Percentiles rank a stretch among this genome's conserved stretches.
These are phyloP conservation scores for Malus domestica DNA, from an alignment of 306 rosid genomes.

Conservation along the genomic window DNA sequence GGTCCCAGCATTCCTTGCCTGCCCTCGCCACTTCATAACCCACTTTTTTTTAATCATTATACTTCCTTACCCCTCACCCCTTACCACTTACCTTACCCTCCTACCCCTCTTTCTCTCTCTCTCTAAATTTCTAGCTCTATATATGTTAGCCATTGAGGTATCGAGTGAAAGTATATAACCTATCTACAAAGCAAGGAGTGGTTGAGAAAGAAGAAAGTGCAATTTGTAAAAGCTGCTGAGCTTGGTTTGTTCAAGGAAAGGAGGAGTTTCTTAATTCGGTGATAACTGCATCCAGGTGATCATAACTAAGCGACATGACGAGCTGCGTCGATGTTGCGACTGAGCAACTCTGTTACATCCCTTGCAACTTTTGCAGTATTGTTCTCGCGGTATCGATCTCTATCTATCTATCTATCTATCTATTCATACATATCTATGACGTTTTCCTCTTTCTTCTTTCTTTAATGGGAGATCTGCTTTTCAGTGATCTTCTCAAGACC, in stretches of 20 bases:
- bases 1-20: constrained; percentile 63
- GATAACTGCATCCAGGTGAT: background rate
- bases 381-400: constrained; percentile 77
- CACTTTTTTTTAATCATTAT: background rate
- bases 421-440: background rate
- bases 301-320: constrained; percentile 44
- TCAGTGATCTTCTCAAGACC: constrained; percentile 4
- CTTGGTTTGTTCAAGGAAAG: background rate
- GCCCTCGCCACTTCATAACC: constrained; percentile 43
- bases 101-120: constrained; percentile 28
- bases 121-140: constrained; percentile 23
- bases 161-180: constrained; percentile 39
- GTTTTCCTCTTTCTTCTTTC: background rate
- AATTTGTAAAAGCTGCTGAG: background rate
- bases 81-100: background rate
- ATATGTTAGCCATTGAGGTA: constrained; percentile 34
- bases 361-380: constrained; percentile 97
- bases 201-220: constrained; percentile 30
- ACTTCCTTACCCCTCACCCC: constrained; percentile 2
- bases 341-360: constrained; percentile 97
- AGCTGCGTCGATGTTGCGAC: constrained; percentile 70
- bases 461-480: constrained; percentile 34
- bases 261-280: background rate
- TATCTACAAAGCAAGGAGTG: constrained; percentile 28
- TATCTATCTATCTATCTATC: background rate